Evolutionary conservation across 257 asterid genomes (phyloP).

Genomic region (Coffea canephora): DNA sequence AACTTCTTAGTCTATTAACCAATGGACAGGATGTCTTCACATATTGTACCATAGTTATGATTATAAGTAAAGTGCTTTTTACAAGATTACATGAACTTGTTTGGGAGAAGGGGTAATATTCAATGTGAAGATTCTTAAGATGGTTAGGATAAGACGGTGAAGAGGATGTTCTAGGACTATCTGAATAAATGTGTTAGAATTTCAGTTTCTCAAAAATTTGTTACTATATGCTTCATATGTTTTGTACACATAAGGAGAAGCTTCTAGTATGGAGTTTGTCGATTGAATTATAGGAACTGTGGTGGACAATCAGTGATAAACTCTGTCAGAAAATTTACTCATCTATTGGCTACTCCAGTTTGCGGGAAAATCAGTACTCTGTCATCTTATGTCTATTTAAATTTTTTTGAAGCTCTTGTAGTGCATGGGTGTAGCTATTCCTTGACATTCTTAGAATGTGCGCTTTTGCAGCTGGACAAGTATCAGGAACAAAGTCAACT

Average conservation of each 20-base stretch:
- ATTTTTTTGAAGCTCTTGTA: neutral
- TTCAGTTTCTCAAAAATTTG: neutral
- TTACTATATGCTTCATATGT: neutral
- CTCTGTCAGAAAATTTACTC: no score
- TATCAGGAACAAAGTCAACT: conserved; percentile 97
- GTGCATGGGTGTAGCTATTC: neutral
- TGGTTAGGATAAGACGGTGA: neutral
- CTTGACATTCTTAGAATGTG: conserved; percentile 1
- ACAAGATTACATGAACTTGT: neutral
- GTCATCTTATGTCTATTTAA: neutral
- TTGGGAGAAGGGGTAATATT: neutral
- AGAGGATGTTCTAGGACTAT: neutral
- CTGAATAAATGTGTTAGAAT: neutral
- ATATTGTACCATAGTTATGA: neutral
- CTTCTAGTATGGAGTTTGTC: neutral
- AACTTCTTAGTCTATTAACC: neutral
- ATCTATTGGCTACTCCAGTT: no score
- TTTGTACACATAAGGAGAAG: neutral
- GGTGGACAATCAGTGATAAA: no score
- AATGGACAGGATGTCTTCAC: neutral
- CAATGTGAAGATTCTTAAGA: neutral
- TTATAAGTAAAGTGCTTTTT: neutral
- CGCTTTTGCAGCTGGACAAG: conserved; percentile 74
- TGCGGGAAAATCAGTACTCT: neutral
- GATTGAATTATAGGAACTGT: neutral